These are phyloP conservation scores for Lepiota venenata DNA, from an alignment of 768 basidiomycete genomes.

Conservation along the genomic window DNA sequence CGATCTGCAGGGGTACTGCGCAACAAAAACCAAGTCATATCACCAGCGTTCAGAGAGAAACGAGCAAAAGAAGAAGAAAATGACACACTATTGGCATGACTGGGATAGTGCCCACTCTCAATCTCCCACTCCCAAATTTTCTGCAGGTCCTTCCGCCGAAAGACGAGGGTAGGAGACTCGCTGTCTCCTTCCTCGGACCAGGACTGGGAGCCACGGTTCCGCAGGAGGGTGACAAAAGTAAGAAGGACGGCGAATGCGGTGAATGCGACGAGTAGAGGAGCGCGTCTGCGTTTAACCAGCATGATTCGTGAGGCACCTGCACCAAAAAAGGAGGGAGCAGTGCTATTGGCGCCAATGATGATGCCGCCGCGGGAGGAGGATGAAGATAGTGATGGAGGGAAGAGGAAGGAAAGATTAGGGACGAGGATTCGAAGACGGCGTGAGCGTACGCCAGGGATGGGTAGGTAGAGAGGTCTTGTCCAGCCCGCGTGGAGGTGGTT, in stretches of 20 bases:
- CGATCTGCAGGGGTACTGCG: slow-evolving; percentile 63
- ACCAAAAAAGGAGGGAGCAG: neutral
- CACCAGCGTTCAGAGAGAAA: neutral
- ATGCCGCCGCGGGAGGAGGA: slow-evolving; percentile 5
- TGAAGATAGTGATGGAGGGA: slow-evolving; percentile 19
- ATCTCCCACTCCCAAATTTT: slow-evolving; percentile 95
- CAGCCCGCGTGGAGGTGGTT: slow-evolving; percentile 32
- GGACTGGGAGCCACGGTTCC: slow-evolving; percentile 18
- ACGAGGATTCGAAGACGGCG: slow-evolving; percentile 58
- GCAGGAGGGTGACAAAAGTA: slow-evolving; percentile 29
- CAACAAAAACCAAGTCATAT: neutral
- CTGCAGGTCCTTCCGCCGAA: slow-evolving; percentile 66
- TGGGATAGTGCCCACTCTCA: slow-evolving; percentile 86
- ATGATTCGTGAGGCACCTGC: slow-evolving; percentile 37
- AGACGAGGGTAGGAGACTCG: slow-evolving; percentile 70
- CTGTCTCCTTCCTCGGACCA: slow-evolving; percentile 27
- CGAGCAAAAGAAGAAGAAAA: neutral
- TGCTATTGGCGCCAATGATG: neutral
- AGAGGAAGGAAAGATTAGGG: slow-evolving; percentile 48
- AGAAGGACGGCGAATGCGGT: slow-evolving; percentile 50
- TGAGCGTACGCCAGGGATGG: slow-evolving; percentile 54
- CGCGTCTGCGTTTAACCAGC: slow-evolving; percentile 36
- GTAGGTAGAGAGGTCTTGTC: slow-evolving; percentile 52
- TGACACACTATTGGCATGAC: slow-evolving; percentile 58
- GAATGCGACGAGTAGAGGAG: slow-evolving; percentile 49